phyloP scores from a whole-genome alignment of 2,329 filamentous ascomycete genomes.

The Monilinia aucupariae region DNA sequence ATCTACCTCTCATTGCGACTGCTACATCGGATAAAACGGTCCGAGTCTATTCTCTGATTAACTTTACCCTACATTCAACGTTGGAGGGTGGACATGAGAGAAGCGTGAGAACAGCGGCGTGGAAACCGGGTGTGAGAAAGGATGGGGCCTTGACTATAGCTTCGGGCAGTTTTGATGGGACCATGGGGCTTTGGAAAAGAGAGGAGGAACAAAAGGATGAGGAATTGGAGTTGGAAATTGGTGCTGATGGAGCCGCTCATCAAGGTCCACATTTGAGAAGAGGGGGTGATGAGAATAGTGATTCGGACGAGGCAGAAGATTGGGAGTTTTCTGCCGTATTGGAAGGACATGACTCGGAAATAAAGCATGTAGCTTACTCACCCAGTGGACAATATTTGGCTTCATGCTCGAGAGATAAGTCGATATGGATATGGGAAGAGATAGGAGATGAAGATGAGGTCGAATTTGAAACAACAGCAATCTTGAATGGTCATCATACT shows the following conservation, averaged over 20 bases:
- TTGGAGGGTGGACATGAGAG: conserved; percentile 86
- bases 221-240: conserved; percentile 43
- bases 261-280: conserved; percentile 26
- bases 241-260: conserved; percentile 18
- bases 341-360: conserved; percentile 91
- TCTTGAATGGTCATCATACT: conserved; percentile 80
- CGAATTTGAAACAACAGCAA: conserved; percentile 94
- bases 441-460: conserved; percentile 73
- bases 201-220: conserved; percentile 38
- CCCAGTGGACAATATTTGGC: conserved; percentile 74
- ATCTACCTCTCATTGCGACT: conserved; percentile 79
- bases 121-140: conserved; percentile 68
- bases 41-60: conserved; percentile 81
- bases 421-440: conserved; percentile 98
- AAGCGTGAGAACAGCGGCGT: conserved; percentile 77
- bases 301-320: conserved; percentile 59
- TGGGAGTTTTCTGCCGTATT: conserved; percentile 91
- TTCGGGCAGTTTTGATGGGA: conserved; percentile 90
- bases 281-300: conserved; percentile 35
- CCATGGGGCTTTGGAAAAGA: conserved; percentile 76
- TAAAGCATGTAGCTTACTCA: conserved; percentile 73
- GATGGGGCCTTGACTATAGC: conserved; percentile 70
- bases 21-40: conserved; percentile 80
- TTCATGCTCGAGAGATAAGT: conserved; percentile 88
- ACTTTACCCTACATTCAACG: conserved; percentile 70